Percentiles rank a stretch among this genome's conserved stretches.
Evolutionary conservation across 2,329 filamentous ascomycete genomes (phyloP).

Genomic region (Fusarium cyanostomum): DNA sequence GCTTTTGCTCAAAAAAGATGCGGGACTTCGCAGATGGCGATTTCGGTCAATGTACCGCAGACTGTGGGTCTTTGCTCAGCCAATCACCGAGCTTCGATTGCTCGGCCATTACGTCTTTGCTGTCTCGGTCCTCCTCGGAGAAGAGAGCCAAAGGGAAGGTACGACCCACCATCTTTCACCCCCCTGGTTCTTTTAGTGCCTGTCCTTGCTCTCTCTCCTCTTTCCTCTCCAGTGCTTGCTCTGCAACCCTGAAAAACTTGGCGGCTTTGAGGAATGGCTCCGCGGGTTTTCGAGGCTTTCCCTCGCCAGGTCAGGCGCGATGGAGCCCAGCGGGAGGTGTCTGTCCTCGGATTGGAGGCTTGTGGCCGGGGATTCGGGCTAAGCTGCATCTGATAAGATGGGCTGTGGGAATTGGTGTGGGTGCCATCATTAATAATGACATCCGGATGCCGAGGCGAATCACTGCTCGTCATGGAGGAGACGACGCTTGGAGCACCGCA

Average conservation of each 20-base stretch:
- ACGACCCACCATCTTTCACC: constrained; percentile 13
- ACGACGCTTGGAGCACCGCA: constrained; percentile 7
- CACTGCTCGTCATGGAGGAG: background rate
- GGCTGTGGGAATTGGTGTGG: constrained; percentile 6
- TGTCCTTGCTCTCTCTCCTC: background rate
- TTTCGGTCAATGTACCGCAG: constrained; percentile 40
- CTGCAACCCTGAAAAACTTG: background rate
- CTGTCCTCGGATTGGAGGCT: background rate
- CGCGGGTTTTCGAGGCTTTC: background rate
- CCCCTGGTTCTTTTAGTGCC: background rate
- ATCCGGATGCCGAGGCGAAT: constrained; percentile 30
- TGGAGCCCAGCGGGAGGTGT: background rate
- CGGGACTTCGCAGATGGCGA: constrained; percentile 46
- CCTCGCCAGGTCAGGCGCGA: background rate
- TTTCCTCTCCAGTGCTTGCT: background rate
- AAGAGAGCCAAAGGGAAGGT: constrained; percentile 29
- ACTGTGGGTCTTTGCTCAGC: constrained; percentile 11
- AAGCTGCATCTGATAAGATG: constrained; percentile 39
- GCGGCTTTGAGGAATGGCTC: background rate
- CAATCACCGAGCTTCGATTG: constrained; percentile 43
- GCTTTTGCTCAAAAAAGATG: constrained; percentile 42
- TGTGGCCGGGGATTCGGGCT: constrained; percentile 15
- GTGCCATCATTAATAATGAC: constrained; percentile 26
- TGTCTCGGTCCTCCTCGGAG: constrained; percentile 45
- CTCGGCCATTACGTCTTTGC: constrained; percentile 46